A percentile compares a stretch with the other conserved stretches of the same genome.
Conservation (phyloP, 2,329 filamentous ascomycete genomes). For the Aureobasidium sp. region DNA sequence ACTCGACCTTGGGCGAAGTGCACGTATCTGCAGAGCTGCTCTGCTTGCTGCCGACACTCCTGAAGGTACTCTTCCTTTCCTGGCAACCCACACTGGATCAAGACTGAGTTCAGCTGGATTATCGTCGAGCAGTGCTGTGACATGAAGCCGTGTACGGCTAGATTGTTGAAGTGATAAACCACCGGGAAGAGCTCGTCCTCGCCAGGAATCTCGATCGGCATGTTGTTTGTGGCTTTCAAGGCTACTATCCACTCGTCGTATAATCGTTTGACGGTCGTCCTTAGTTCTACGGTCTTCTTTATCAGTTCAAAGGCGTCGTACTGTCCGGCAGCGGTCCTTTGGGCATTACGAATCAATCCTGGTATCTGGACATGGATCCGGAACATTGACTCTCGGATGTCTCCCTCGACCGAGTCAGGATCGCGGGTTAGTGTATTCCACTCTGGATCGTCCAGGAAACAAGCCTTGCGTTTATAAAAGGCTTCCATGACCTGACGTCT, state of each 20-base stretch:
- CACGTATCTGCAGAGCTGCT: not conserved
- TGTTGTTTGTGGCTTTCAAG: not conserved
- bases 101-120: not conserved
- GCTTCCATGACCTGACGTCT: slow-evolving; percentile 6
- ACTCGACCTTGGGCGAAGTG: not conserved
- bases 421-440: slow-evolving; percentile 2
- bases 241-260: slow-evolving; percentile 5
- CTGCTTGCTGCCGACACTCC: not conserved
- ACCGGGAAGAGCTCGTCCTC: slow-evolving; percentile 7
- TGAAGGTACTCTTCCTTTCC: not conserved
- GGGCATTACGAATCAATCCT: slow-evolving; percentile 5
- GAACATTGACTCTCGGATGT: slow-evolving; percentile 7
- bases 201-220: slow-evolving; percentile 3
- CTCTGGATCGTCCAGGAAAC: slow-evolving; percentile 9
- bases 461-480: slow-evolving; percentile 5
- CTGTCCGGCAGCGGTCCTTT: not conserved
- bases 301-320: slow-evolving; percentile 2
- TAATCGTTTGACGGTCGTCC: not conserved
- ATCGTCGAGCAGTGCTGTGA: slow-evolving; percentile 6
- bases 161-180: slow-evolving; percentile 2
- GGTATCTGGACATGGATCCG: slow-evolving; percentile 6
- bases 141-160: slow-evolving; percentile 9
- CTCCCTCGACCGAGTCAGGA: not conserved
- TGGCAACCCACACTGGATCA: slow-evolving; percentile 1
- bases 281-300: not conserved